Base-by-base conservation (phyloP, 2,329 filamentous ascomycete genomes). In the Lojkania enalia region DNA sequence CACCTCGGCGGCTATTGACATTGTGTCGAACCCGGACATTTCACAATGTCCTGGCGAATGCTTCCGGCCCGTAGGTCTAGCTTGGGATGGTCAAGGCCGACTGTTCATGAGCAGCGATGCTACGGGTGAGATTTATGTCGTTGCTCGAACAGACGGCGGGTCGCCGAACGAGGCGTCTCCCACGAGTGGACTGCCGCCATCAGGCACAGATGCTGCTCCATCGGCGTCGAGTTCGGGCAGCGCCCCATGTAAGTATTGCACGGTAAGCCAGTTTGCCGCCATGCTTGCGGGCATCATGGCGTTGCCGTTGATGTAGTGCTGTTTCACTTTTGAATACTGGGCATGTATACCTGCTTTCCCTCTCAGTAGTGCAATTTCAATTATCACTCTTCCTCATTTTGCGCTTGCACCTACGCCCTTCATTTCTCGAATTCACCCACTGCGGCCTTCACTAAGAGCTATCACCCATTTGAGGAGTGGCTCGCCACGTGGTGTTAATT, bases 71-170 rank as follows among this genome's bases (percentile, higher is more conserved):
- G 82, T 82, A 1, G 81, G 82, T 1, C 68, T 87, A 5, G 75
- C 74, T 0, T 77, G 73, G 62, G 74, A 77, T 61, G 51, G 52
- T 6, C 55, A 74, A 31, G 80, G 77, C 5, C 71, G 84, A 5
- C 66, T 88, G 6, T 87, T 80, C 67, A 78, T 86, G 72, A 79
- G 73, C 44, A 82, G 77, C 3, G 85, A 87, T 61, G 63, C 74
- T 12, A 84, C 83, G 0, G 85, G 84, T 4, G 84, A 88, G 71
- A 77, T 88, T 31, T 87, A 80, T 54, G 77, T 86, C 20, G 55
- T 75, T 16, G 62, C 58, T 1, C 59, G 52, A 27, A 48, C 55
- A 11, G 61, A 70, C 50, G 69, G 67, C 6, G 58, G 54, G 20
- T 55, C 56, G 29, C 57, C 62, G 13, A 56, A 61, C 25, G 54